These are phyloP conservation scores for Urochloa ruziziensis DNA, from an alignment of 176 grass and related monocot species.

Conservation along the genomic window DNA sequence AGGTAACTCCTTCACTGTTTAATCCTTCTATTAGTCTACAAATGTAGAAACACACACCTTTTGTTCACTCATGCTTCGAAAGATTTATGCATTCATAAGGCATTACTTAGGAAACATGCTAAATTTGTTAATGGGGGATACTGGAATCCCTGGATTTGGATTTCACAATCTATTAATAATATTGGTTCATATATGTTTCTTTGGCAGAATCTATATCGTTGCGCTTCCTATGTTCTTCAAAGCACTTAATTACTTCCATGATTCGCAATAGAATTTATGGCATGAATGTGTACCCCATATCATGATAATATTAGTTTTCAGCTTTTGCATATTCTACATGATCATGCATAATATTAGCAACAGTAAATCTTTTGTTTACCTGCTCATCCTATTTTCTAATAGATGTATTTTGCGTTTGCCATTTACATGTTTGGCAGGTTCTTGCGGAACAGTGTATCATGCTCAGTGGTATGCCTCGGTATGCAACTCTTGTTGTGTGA, in stretches of 20 bases:
- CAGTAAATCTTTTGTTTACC: background rate
- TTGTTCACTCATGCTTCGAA: constrained; percentile 1
- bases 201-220: background rate
- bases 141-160: background rate
- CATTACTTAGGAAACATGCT: background rate
- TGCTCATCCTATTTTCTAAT: background rate
- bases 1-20: constrained; percentile 48
- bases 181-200: background rate
- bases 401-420: background rate
- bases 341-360: background rate
- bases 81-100: background rate
- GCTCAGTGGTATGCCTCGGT: constrained; percentile 91
- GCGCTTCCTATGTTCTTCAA: background rate
- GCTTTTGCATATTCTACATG: background rate
- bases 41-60: constrained; percentile 1
- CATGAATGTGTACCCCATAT: background rate
- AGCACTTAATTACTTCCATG: constrained; percentile 12
- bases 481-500: constrained; percentile 34
- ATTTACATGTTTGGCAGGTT: constrained; percentile 58
- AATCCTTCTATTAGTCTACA: background rate
- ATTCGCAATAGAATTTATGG: constrained; percentile 5
- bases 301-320: background rate
- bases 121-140: background rate
- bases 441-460: constrained; percentile 93
- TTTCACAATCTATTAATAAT: background rate